A percentile compares a stretch with the other conserved stretches of the same genome.
phyloP scores from a whole-genome alignment of 1,284 basidiomycete species.

The Sanghuangporus weigelae region DNA sequence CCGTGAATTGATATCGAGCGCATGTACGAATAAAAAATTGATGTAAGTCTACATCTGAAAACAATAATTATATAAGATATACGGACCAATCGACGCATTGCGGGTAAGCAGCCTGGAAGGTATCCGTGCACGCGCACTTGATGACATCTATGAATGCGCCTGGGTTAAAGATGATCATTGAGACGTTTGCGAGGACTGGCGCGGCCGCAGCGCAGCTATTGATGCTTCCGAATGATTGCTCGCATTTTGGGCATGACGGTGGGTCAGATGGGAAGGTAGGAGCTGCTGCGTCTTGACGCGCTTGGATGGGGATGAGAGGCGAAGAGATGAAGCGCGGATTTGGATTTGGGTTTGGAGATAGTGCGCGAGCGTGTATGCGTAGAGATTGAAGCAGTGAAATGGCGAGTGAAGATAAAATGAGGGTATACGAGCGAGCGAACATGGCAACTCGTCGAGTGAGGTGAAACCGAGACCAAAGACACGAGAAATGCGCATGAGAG shows the following conservation, averaged over 20 bases:
- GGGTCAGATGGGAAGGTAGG: constrained; percentile 47
- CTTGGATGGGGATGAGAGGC: background rate
- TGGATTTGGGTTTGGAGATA: background rate
- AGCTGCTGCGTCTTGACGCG: constrained; percentile 22
- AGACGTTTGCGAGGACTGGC: constrained; percentile 54
- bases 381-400: constrained; percentile 21
- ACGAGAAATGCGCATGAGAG: background rate
- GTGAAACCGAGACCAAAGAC: background rate
- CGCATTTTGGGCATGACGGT: constrained; percentile 50
- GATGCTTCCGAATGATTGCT: constrained; percentile 45
- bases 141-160: constrained; percentile 58
- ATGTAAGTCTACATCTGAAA: background rate
- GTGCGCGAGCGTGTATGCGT: background rate
- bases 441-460: background rate
- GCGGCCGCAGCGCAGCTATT: constrained; percentile 51
- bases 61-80: background rate
- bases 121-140: constrained; percentile 63
- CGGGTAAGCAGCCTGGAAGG: constrained; percentile 58
- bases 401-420: constrained; percentile 13
- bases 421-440: background rate
- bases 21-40: no score
- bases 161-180: constrained; percentile 57
- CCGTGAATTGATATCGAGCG: no score
- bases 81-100: constrained; percentile 67
- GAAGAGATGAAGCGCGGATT: background rate